phyloP scores from a whole-genome alignment of 805 yeast species.

The Pichia kluyveri region DNA sequence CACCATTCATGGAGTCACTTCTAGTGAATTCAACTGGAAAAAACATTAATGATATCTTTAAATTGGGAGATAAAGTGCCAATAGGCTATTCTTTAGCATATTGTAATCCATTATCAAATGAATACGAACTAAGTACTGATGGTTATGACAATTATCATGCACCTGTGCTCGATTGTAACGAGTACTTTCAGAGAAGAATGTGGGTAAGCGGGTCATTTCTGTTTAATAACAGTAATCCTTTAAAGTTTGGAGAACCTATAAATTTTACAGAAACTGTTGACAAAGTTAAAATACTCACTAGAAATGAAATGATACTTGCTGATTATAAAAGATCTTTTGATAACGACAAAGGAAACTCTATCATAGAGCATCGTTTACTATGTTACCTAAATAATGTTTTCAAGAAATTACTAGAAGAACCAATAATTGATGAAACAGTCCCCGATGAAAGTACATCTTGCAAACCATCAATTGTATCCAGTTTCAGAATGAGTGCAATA shows the following conservation, averaged over 20 bases:
- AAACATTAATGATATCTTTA: conserved; percentile 8
- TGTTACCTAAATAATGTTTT: conserved; percentile 45
- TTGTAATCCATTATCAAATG: conserved; percentile 50
- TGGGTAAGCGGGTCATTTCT: conserved; percentile 70
- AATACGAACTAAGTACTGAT: conserved; percentile 45
- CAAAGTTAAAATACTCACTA: conserved; percentile 27
- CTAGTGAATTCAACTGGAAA: not conserved
- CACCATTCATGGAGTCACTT: conserved; percentile 11
- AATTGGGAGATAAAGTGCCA: conserved; percentile 22
- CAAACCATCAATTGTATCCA: conserved; percentile 33
- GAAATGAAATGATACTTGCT: conserved; percentile 37
- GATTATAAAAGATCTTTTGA: conserved; percentile 43
- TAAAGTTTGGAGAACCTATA: conserved; percentile 30
- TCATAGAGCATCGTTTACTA: conserved; percentile 49
- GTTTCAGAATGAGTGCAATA: conserved; percentile 61
- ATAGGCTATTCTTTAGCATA: conserved; percentile 60
- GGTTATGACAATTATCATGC: conserved; percentile 79
- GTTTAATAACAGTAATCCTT: conserved; percentile 25
- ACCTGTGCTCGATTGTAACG: conserved; percentile 30
- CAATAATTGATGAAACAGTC: not conserved
- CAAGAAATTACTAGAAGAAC: not conserved
- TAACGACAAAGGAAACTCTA: conserved; percentile 18
- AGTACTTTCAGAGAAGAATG: conserved; percentile 50
- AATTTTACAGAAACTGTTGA: conserved; percentile 46
- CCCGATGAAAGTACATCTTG: conserved; percentile 22